Base-by-base conservation (phyloP, 805 yeast species). In the Isabelozyma pseudorhagii region DNA sequence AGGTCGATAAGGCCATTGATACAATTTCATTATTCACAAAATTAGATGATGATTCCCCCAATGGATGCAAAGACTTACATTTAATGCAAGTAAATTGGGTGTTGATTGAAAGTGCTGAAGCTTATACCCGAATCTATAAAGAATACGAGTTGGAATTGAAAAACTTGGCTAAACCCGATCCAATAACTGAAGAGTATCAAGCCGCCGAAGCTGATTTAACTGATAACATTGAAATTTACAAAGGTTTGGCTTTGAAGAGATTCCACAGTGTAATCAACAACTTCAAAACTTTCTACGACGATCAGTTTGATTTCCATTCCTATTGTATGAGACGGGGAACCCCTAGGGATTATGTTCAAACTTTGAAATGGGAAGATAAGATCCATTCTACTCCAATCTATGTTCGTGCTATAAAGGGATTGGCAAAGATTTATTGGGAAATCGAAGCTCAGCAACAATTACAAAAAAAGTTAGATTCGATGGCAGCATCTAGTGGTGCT, bases 51-150 rank as follows among this genome's bases (percentile, higher is more conserved):
- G 82, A 80, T n/a, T 75, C 83, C 2, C 80, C 81, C n/a, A 88
- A 87, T 57, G 97, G 97, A 6, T 81, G 93, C 42, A 84, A 83
- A 56, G 97, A 94, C 63, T 74, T 93, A 58, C 96, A 89, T 61
- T 77, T 80, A 31, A 87, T 94, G 85, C 97, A 94, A 70, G 92
- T 87, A n/a, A 80, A 84, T 46, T 91, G 97, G 96, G 89, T 90
- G 53, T 69, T 94, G 54, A 68, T 79, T 14, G 97, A 90, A 63
- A 83, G 86, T 64, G 97, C 94, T 1, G 96, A 88, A 61, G 85
- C 94, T 3, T 90, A 89, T 58, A 66, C 71, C 46, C 81, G 97
- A 58, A 59, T 82, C 41, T 86, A 81, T 55, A 55, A 59, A 29
- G 58, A 63, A 18, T 59, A 60, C 42, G 52, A 59, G 42, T 44